A percentile compares a stretch with the other conserved stretches of the same genome.
Conservation (phyloP, 345 rosid species). For the Aethionema arabicum region DNA sequence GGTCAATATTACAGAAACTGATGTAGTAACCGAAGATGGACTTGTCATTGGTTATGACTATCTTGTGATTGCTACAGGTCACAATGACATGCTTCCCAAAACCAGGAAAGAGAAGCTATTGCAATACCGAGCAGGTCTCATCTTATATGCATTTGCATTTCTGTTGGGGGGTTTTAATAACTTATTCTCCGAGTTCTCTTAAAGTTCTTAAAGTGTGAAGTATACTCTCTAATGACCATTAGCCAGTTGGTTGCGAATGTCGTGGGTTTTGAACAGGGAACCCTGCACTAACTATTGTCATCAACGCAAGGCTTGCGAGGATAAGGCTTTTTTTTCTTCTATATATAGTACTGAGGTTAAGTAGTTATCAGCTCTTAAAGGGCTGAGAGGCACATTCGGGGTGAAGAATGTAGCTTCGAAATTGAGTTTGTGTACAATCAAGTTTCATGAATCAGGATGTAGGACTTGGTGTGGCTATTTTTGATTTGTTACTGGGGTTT, state of each 20-base stretch:
- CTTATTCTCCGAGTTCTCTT: not conserved
- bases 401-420: not conserved
- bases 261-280: not conserved
- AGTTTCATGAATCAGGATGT: not conserved
- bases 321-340: not conserved
- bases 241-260: no score
- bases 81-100: constrained; percentile 52
- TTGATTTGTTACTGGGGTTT: constrained; percentile 39
- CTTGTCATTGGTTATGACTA: constrained; percentile 53
- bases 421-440: not conserved
- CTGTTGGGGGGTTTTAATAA: not conserved
- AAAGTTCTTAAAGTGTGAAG: not conserved
- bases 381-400: constrained; percentile 29
- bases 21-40: constrained; percentile 61
- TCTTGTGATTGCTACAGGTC: constrained; percentile 87
- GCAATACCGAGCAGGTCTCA: constrained; percentile 53
- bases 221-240: not conserved
- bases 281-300: not conserved
- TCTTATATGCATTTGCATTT: constrained; percentile 15
- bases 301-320: not conserved
- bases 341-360: not conserved
- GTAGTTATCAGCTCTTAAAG: not conserved
- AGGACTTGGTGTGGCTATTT: not conserved
- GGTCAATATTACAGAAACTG: constrained; percentile 50
- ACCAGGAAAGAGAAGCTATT: constrained; percentile 59